Base-by-base conservation (phyloP, 257 asterid species). In the Verbena officinalis region DNA sequence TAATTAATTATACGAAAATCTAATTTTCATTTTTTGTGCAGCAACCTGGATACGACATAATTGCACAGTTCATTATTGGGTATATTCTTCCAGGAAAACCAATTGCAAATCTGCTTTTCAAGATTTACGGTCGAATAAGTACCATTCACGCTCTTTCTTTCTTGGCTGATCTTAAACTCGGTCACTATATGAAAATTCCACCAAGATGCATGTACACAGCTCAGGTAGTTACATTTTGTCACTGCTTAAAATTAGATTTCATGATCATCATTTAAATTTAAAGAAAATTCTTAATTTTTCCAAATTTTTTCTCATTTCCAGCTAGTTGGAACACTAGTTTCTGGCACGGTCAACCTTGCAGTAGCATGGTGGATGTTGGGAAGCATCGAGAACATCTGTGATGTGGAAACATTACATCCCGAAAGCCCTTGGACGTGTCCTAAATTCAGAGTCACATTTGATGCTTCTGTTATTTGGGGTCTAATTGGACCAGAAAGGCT, bases 371-470 rank as follows among this genome's bases (percentile, higher is more conserved):
- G 97, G 97, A 85, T 90, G 97, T 54, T 90, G 30, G 97, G 77
- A 73, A 85, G 62, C 81, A 78, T 90, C 10, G 88, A 90, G 55
- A 82, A 88, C 89, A 81, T 90, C 48, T 90, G 97, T 14, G 96
- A 90, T 54, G 81, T 81, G 10, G 92, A 91, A 43, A 33, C 95
- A 20, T 75, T 84, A 48, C 95, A 86, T 70, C 95, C 97, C 0
- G 95, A 88, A 58, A 88, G 97, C 75, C 95, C 95, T 3, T 90
- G 97, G 97, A 90, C 97, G 0, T 90, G 97, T 56, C 97, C 97
- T 3, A 90, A 87, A 69, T 90, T 83, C 78, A 79, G 90, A 9
- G 90, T 85, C 38, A 82, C 95, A 7, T 90, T 87, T 21, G 97
- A 90, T 53, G 87, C 95, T 24, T 90, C 97, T 0, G 97, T 90